phyloP scores from a whole-genome alignment of 805 yeast genomes.

The Candida methanosorbosa region DNA sequence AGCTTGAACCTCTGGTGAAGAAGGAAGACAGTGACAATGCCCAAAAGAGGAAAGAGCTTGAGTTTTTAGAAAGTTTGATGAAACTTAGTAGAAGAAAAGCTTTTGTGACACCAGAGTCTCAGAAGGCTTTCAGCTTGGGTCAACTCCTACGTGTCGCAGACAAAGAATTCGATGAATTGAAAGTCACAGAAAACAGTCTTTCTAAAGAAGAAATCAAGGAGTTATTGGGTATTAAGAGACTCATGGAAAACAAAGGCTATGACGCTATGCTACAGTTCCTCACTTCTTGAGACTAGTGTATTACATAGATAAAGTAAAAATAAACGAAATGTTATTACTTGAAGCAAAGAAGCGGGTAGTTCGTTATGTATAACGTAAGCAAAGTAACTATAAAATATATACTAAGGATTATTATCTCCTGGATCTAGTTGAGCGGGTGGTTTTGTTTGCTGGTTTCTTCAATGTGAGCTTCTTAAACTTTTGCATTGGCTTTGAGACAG shows the following conservation, averaged over 20 bases:
- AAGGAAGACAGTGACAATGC: slow-evolving; percentile 18
- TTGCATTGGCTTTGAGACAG: no score
- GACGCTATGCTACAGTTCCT: slow-evolving; percentile 56
- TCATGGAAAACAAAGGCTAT: slow-evolving; percentile 64
- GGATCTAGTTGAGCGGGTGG: no score
- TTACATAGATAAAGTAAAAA: no score
- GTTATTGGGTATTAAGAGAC: slow-evolving; percentile 43
- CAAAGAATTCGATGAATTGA: slow-evolving; percentile 10
- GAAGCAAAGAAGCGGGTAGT: no score
- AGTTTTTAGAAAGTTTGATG: slow-evolving; percentile 23
- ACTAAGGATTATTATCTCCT: no score
- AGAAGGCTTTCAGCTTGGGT: slow-evolving; percentile 34
- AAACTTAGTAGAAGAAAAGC: slow-evolving; percentile 24
- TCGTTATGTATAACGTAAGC: no score
- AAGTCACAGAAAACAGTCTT: slow-evolving; percentile 6
- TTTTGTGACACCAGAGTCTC: slow-evolving; percentile 10
- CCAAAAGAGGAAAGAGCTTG: slow-evolving; percentile 9
- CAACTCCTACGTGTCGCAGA: slow-evolving; percentile 34
- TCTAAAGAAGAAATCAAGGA: slow-evolving; percentile 38
- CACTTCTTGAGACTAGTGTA: no score
- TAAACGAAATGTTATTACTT: no score
- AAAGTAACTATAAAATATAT: no score
- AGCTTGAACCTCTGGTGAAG: slow-evolving; percentile 7
- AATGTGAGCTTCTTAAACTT: no score
- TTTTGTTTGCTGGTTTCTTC: no score